Base-by-base conservation (phyloP, 1,139 yeast species). In the Arxiozyma slooffiae region DNA sequence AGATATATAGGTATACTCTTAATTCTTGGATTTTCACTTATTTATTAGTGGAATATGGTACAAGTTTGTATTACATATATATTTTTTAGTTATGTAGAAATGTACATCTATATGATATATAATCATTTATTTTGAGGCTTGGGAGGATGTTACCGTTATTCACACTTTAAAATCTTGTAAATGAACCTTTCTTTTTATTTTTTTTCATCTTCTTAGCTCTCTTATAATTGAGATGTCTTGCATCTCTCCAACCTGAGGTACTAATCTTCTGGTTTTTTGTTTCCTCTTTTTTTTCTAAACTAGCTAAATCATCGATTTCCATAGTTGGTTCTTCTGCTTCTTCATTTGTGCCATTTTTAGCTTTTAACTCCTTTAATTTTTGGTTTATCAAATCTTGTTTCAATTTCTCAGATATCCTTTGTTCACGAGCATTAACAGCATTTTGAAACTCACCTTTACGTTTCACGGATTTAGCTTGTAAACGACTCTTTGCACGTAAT, bases 181-280 rank as follows among this genome's bases (percentile, higher is more conserved):
- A 59, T 36, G 61, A 57, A 18, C 57, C 60, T 47, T 58, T 66
- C 60, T 65, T 66, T 59, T 62, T 63, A 18, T 56, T 74, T 60
- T 72, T 74, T 68, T 77, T 79, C 63, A 73, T 69, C 57, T 76
- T 76, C 67, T 78, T 76, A 61, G 74, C 75, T 66, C 74, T 74
- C 72, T 83, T 85, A 70, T 81, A 82, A 51, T 70, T 68, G 62
- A 79, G 85, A 60, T 81, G 81, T 72, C 90, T 77, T 9, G 90
- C 82, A 56, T 79, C 82, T 72, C 89, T 83, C 88, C 94, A 83
- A 30, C 95, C 95, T 18, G 86, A 78, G 30, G 95, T 87, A 57
- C 83, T 77, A 21, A 84, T 71, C 49, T 61, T 62, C 41, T 68
- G 73, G 20, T 63, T 68, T 7, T 63, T 67, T 64, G 62, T 66